Conservation (phyloP, 176 grass and related monocot genomes). For the Musa schizocarpa region DNA sequence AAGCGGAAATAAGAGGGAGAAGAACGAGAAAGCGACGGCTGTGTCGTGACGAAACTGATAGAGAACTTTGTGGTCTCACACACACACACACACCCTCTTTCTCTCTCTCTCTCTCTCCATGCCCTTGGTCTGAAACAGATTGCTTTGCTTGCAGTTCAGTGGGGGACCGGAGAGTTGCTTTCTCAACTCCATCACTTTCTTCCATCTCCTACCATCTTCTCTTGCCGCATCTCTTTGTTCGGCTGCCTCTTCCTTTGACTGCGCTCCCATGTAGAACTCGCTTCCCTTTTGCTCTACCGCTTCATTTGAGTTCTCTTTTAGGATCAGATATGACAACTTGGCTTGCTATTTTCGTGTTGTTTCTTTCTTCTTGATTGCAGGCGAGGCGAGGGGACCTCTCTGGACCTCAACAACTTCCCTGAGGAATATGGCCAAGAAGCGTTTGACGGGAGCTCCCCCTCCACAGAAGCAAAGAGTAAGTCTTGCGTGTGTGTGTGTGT, state of each 20-base stretch:
- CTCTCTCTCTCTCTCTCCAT: background rate
- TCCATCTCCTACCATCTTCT: conserved; percentile 4
- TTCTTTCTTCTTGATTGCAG: conserved; percentile 23
- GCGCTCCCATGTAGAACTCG: conserved; percentile 4
- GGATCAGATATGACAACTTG: no score
- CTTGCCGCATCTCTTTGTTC: conserved; percentile 15
- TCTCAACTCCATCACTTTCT: conserved; percentile 13
- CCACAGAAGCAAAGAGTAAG: conserved; percentile 31
- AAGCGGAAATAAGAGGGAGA: conserved; percentile 30
- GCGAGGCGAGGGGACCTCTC: conserved; percentile 58
- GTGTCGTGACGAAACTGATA: conserved; percentile 56
- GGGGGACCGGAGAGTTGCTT: conserved; percentile 46
- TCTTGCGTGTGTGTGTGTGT: background rate
- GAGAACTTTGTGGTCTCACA: conserved; percentile 71
- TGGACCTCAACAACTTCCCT: conserved; percentile 88
- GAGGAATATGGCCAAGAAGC: conserved; percentile 70
- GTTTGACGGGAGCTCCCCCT: conserved; percentile 70
- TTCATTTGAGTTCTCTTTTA: no score
- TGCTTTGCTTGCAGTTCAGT: conserved; percentile 32
- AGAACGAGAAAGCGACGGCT: conserved; percentile 73
- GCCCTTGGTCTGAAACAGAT: conserved; percentile 49
- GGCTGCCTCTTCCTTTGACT: conserved; percentile 30
- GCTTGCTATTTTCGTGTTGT: background rate
- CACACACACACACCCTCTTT: conserved; percentile 20
- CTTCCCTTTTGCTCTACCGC: background rate